These are phyloP conservation scores for Globisporangium ultimum DNA, from an alignment of 352 stramenopile genomes.

Conservation along the genomic window DNA sequence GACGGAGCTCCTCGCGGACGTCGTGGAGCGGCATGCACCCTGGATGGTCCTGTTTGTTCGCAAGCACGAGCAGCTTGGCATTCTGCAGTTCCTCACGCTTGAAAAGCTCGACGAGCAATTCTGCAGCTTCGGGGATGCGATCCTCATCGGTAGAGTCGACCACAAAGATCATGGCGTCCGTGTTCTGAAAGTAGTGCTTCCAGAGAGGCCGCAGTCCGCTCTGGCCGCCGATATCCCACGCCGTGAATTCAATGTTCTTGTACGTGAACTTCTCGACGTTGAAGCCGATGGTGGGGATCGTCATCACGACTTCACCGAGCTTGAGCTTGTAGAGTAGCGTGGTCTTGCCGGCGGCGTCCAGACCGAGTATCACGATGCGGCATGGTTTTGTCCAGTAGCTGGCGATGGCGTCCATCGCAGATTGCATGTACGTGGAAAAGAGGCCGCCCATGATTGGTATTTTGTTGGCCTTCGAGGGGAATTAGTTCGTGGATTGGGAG, in stretches of 20 bases:
- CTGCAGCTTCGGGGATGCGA: conserved; percentile 42
- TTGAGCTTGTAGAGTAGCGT: conserved; percentile 93
- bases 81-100: conserved; percentile 33
- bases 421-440: conserved; percentile 30
- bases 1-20: conserved; percentile 27
- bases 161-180: conserved; percentile 82
- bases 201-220: conserved; percentile 47
- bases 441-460: conserved; percentile 40
- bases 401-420: conserved; percentile 25
- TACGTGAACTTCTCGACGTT: conserved; percentile 82
- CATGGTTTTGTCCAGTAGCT: conserved; percentile 31
- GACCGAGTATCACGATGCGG: conserved; percentile 87
- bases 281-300: conserved; percentile 85
- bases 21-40: conserved; percentile 25
- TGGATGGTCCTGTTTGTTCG: conserved; percentile 52
- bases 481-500: too few species aligned
- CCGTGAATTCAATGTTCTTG: conserved; percentile 71
- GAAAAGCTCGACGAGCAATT: conserved; percentile 42
- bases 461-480: too few species aligned
- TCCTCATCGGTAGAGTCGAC: conserved; percentile 59
- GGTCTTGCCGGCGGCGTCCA: conserved; percentile 96
- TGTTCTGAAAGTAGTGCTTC: conserved; percentile 64
- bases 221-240: conserved; percentile 81
- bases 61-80: conserved; percentile 42
- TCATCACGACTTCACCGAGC: conserved; percentile 62